These are phyloP conservation scores for Coniochaeta sp. DNA, from an alignment of 2,329 filamentous ascomycete species.

Conservation along the genomic window DNA sequence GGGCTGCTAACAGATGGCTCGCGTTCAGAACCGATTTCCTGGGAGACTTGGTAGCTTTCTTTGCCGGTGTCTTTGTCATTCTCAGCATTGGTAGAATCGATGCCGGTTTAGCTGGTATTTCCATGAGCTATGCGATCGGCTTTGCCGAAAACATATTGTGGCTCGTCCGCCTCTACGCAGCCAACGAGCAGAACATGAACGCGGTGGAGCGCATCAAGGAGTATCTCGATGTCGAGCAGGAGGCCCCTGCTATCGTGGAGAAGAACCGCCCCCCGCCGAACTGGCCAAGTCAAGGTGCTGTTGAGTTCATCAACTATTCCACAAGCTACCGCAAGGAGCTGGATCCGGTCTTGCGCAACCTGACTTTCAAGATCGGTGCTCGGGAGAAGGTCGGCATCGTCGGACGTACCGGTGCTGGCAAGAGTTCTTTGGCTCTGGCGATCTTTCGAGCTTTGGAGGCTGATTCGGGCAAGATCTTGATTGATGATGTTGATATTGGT, in stretches of 20 bases:
- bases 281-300: conserved; percentile 80
- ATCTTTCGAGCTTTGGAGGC: conserved; percentile 92
- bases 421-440: conserved; percentile 88
- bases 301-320: conserved; percentile 84
- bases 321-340: conserved; percentile 85
- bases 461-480: conserved; percentile 78
- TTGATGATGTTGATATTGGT: conserved; percentile 87
- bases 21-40: conserved; percentile 85
- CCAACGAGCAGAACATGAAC: conserved; percentile 99
- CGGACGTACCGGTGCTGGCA: conserved; percentile 89
- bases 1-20: conserved; percentile 96
- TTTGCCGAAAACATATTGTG: conserved; percentile 97
- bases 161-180: conserved; percentile 88
- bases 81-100: conserved; percentile 76
- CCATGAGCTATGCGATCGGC: conserved; percentile 89
- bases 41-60: conserved; percentile 88
- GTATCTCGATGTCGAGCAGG: conserved; percentile 92
- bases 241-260: conserved; percentile 70
- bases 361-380: conserved; percentile 80
- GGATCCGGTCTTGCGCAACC: conserved; percentile 73
- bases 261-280: conserved; percentile 68
- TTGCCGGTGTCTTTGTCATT: conserved; percentile 85
- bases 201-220: conserved; percentile 96
- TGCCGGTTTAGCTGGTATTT: conserved; percentile 85
- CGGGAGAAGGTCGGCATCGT: conserved; percentile 95